phyloP scores from a whole-genome alignment of 306 rosid genomes.

The Potentilla sterilis region DNA sequence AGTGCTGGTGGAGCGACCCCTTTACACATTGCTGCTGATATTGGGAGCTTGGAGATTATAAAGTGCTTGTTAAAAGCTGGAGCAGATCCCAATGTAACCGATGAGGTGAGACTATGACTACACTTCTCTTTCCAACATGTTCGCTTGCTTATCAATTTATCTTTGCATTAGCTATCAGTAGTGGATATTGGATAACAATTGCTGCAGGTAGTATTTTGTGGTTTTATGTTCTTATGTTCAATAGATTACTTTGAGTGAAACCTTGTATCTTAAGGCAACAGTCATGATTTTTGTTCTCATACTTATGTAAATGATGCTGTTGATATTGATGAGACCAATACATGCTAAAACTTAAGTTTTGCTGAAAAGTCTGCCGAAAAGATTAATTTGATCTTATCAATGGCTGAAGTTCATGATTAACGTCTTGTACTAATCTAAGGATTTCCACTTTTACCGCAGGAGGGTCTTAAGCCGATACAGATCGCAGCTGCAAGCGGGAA shows the following conservation, averaged over 20 bases:
- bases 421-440: neutral
- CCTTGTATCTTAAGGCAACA: neutral
- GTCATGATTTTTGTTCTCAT: neutral
- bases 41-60: slow-evolving; percentile 60
- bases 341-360: neutral
- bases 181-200: neutral
- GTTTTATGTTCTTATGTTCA: neutral
- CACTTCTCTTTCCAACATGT: neutral
- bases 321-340: neutral
- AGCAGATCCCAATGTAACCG: slow-evolving; percentile 72
- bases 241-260: neutral
- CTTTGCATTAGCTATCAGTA: neutral
- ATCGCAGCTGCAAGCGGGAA: slow-evolving; percentile 77
- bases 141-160: neutral
- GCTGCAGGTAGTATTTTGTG: neutral
- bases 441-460: slow-evolving; percentile 49
- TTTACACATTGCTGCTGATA: slow-evolving; percentile 84
- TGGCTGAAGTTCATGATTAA: neutral
- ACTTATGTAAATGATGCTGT: neutral
- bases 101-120: slow-evolving; percentile 54
- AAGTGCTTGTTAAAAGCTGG: slow-evolving; percentile 76
- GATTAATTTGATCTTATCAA: neutral
- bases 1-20: slow-evolving; percentile 96
- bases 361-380: neutral
- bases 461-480: slow-evolving; percentile 76